Conservation (phyloP, 2,329 filamentous ascomycete species). For the Xylaria multiplex region DNA sequence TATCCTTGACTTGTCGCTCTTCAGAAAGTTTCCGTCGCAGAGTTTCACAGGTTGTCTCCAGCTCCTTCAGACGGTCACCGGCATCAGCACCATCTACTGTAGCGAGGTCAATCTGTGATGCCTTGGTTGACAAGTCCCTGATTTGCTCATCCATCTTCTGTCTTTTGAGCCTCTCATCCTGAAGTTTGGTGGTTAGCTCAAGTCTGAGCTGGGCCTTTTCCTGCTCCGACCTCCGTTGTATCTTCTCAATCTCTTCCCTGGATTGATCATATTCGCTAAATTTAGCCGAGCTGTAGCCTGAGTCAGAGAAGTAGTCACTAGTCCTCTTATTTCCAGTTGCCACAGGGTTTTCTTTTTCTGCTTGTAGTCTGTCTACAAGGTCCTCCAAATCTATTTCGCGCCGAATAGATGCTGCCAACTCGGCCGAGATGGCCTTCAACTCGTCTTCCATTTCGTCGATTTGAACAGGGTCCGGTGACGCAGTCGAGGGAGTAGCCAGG, state of each 20-base stretch:
- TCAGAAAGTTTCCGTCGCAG: constrained; percentile 82
- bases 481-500: constrained; percentile 59
- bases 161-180: constrained; percentile 83
- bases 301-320: constrained; percentile 98
- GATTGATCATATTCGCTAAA: constrained; percentile 73
- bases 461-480: constrained; percentile 59
- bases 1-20: constrained; percentile 87
- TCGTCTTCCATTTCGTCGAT: constrained; percentile 94
- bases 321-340: constrained; percentile 73
- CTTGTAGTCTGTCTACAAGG: constrained; percentile 85
- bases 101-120: constrained; percentile 69
- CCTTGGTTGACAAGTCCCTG: constrained; percentile 80
- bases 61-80: constrained; percentile 73
- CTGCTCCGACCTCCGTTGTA: constrained; percentile 86
- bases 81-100: constrained; percentile 67
- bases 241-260: constrained; percentile 79
- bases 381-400: constrained; percentile 98
- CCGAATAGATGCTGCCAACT: constrained; percentile 91
- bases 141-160: constrained; percentile 85
- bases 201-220: constrained; percentile 88
- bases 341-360: constrained; percentile 72
- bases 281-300: constrained; percentile 85
- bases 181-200: constrained; percentile 84
- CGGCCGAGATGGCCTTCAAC: constrained; percentile 89
- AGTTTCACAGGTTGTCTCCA: constrained; percentile 84